Evolutionary conservation across 2,329 filamentous ascomycete species (phyloP).

Genomic region (Lachnellula cervina): DNA sequence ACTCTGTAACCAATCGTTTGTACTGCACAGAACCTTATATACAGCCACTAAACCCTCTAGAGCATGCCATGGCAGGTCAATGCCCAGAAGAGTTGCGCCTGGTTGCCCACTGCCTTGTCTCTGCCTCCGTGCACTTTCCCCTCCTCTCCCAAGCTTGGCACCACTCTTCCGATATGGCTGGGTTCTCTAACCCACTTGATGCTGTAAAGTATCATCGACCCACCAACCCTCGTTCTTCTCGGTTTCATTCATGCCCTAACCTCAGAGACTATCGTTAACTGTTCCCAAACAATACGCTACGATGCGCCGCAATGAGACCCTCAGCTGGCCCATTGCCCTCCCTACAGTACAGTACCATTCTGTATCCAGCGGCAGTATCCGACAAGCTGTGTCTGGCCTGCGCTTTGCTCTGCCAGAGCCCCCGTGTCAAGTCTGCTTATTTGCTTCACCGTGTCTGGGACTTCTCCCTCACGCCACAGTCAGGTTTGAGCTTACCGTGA

Average conservation of each 20-base stretch:
- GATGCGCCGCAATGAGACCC: background rate
- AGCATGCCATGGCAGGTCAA: background rate
- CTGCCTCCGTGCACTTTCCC: background rate
- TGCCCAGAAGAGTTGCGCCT: background rate
- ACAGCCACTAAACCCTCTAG: background rate
- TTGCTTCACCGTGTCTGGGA: slow-evolving; percentile 11
- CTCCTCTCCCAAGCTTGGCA: background rate
- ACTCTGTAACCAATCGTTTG: no score
- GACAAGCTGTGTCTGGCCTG: slow-evolving; percentile 12
- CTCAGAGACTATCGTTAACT: background rate
- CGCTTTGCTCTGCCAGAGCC: slow-evolving; percentile 3
- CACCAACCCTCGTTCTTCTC: background rate
- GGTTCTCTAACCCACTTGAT: slow-evolving; percentile 12
- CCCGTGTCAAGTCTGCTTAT: slow-evolving; percentile 11
- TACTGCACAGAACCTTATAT: background rate
- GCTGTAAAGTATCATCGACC: background rate
- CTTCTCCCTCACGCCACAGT: slow-evolving; percentile 16
- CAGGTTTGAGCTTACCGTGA: slow-evolving; percentile 17
- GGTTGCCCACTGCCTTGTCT: background rate
- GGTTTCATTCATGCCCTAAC: slow-evolving; percentile 19
- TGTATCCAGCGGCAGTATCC: slow-evolving; percentile 3
- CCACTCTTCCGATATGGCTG: background rate
- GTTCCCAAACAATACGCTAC: background rate
- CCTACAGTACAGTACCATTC: background rate
- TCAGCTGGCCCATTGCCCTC: background rate